Evolutionary conservation across 2,329 filamentous ascomycete species (phyloP).

Genomic region (Chalaropsis thielavioides): DNA sequence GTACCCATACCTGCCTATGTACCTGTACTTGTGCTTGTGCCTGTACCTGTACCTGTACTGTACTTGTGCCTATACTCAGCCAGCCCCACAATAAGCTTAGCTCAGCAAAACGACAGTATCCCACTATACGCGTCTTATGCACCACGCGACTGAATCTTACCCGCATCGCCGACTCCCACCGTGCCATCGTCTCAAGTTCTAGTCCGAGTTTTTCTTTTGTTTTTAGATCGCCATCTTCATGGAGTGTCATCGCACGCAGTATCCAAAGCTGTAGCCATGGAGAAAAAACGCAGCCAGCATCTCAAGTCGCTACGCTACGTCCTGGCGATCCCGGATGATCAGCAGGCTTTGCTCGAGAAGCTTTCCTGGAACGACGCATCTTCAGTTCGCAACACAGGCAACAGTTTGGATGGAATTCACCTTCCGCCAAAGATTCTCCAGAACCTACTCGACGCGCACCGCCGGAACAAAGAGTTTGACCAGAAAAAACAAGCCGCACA

Average conservation of each 20-base stretch:
- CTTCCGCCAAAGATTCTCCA: slow-evolving; percentile 3
- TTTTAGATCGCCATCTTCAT: not conserved
- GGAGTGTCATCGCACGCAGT: not conserved
- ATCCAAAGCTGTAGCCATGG: not conserved
- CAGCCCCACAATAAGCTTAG: too few species aligned
- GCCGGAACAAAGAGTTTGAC: not conserved
- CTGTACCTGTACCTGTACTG: too few species aligned
- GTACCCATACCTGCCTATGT: too few species aligned
- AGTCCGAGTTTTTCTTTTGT: too few species aligned
- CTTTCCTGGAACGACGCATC: not conserved
- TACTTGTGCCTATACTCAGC: too few species aligned
- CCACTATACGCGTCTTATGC: too few species aligned
- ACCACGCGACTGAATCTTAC: too few species aligned
- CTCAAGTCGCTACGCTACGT: not conserved
- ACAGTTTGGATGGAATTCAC: slow-evolving; percentile 6
- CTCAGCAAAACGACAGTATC: too few species aligned
- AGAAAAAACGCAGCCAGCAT: not conserved
- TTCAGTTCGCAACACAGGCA: not conserved
- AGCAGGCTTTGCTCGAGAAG: slow-evolving; percentile 4
- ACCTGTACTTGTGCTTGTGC: too few species aligned
- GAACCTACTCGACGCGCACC: slow-evolving; percentile 6
- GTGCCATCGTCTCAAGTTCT: too few species aligned
- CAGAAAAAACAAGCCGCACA: not conserved
- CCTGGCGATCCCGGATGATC: slow-evolving; percentile 4
- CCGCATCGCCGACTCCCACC: too few species aligned